phyloP scores from a whole-genome alignment of 208 protist species.

The Acanthamoeba triangularis region DNA sequence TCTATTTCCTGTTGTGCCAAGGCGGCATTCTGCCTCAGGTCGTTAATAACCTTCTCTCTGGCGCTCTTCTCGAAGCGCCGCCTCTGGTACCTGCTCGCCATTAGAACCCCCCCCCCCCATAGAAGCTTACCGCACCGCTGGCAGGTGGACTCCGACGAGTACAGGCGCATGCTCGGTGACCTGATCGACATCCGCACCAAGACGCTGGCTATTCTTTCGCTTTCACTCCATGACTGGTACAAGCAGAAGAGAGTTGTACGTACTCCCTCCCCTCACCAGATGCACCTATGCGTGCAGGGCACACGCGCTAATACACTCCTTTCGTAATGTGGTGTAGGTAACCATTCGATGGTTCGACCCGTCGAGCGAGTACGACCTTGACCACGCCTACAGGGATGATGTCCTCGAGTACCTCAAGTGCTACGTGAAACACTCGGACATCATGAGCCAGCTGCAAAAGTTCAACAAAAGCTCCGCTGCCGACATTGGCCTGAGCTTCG shows the following conservation, averaged over 20 bases:
- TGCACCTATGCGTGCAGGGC: neutral
- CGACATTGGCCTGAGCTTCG: slow-evolving; percentile 39
- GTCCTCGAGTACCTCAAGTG: slow-evolving; percentile 32
- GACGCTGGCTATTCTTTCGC: neutral
- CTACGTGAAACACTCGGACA: neutral
- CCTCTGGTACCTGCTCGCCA: neutral
- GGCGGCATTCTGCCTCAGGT: neutral
- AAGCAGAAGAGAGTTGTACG: slow-evolving; percentile 42
- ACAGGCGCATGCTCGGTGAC: neutral
- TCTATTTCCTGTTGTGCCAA: slow-evolving; percentile 19
- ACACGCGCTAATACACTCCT: too few relatives aligned
- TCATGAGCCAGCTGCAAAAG: slow-evolving; percentile 13
- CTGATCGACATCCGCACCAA: slow-evolving; percentile 33
- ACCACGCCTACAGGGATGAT: slow-evolving; percentile 12
- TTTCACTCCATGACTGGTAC: slow-evolving; percentile 16
- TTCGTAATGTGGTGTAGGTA: neutral
- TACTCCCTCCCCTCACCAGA: neutral
- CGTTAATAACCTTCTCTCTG: neutral
- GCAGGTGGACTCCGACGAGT: neutral
- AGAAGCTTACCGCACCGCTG: neutral
- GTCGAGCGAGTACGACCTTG: slow-evolving; percentile 32
- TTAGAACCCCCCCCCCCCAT: neutral
- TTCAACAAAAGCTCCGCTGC: neutral
- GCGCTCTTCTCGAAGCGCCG: neutral
- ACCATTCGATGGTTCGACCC: slow-evolving; percentile 49